Evolutionary conservation across 495 filamentous ascomycete genomes (phyloP).

Genomic region (Barbatosphaeria neglecta): DNA sequence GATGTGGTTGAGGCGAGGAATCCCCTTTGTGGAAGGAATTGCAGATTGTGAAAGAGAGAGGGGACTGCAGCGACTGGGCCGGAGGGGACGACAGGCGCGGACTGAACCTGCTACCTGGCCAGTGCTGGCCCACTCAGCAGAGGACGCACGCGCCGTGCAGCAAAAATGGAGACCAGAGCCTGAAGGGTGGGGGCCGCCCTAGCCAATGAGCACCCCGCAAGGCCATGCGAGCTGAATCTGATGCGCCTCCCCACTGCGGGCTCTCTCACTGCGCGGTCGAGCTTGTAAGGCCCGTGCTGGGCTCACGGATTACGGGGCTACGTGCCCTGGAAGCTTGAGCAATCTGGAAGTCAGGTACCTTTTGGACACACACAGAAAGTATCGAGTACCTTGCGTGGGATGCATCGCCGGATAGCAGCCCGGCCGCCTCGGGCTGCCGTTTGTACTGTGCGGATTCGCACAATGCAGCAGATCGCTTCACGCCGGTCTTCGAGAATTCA

Average conservation of each 20-base stretch:
- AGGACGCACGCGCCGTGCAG: background rate
- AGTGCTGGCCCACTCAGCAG: too few relatives aligned
- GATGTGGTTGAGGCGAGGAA: background rate
- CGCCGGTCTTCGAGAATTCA: too few relatives aligned
- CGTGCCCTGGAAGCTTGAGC: too few relatives aligned
- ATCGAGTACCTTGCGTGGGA: background rate
- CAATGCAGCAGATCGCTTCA: too few relatives aligned
- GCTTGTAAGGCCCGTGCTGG: background rate
- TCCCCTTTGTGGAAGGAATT: too few relatives aligned
- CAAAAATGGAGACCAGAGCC: background rate
- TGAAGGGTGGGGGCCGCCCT: background rate
- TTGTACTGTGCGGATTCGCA: background rate
- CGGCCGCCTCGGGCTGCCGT: background rate
- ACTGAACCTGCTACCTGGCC: too few relatives aligned
- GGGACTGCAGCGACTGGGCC: background rate
- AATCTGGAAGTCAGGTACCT: too few relatives aligned
- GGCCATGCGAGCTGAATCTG: background rate
- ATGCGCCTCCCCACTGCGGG: background rate
- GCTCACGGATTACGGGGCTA: background rate
- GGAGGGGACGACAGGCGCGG: background rate
- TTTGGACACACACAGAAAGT: too few relatives aligned
- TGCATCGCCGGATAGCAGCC: too few relatives aligned
- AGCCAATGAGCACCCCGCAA: background rate
- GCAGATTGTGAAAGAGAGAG: too few relatives aligned
- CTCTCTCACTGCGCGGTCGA: too few relatives aligned